These are phyloP conservation scores for Penicillium rolfsii DNA, from an alignment of 2,329 filamentous ascomycete genomes.

Conservation along the genomic window DNA sequence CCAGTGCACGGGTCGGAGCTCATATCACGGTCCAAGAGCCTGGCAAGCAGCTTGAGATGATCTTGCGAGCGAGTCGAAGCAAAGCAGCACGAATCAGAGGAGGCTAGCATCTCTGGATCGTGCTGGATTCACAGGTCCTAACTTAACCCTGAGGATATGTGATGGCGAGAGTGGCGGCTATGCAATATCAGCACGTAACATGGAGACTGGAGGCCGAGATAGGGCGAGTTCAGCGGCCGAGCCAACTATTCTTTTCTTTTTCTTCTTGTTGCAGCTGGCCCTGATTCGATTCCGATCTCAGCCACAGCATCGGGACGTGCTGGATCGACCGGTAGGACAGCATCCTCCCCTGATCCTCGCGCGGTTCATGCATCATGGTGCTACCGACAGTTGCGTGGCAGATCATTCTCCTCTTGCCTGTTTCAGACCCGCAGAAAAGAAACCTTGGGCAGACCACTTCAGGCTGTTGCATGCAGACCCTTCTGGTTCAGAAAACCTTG, in stretches of 20 bases:
- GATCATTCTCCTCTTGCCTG: background rate
- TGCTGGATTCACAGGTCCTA: background rate
- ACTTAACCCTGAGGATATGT: slow-evolving; percentile 8
- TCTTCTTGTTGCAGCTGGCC: background rate
- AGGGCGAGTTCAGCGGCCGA: background rate
- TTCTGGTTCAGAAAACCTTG: background rate
- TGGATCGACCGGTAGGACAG: slow-evolving; percentile 8
- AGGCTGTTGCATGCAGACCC: slow-evolving; percentile 5
- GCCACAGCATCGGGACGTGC: slow-evolving; percentile 22
- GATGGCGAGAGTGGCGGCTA: slow-evolving; percentile 25
- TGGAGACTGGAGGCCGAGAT: slow-evolving; percentile 9
- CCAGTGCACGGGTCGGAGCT: slow-evolving; percentile 20
- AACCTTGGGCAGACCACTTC: slow-evolving; percentile 11
- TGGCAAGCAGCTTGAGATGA: too few relatives aligned
- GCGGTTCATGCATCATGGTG: background rate
- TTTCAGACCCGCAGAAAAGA: background rate
- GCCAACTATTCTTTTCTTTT: slow-evolving; percentile 5
- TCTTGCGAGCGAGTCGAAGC: background rate
- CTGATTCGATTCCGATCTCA: slow-evolving; percentile 28
- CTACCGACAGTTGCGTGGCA: background rate
- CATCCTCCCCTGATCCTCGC: slow-evolving; percentile 12
- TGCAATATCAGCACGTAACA: slow-evolving; percentile 24
- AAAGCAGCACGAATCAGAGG: background rate
- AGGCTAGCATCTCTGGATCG: background rate
- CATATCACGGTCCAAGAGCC: background rate